Evolutionary conservation across 371 early-diverging fungal species (phyloP).

Genomic region (Mucor circinelloides): DNA sequence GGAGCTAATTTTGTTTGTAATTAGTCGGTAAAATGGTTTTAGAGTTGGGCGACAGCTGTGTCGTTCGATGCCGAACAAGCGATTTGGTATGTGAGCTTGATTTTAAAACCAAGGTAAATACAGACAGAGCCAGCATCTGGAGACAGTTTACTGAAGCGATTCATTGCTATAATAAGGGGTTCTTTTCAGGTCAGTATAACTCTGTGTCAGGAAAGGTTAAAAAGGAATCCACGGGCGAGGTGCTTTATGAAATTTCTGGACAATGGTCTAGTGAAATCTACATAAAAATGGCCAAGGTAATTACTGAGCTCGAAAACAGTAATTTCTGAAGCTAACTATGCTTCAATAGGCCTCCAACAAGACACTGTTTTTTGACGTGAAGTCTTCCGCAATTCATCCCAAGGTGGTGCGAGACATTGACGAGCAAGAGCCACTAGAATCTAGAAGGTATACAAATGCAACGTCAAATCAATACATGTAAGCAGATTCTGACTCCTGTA

Average conservation of each 20-base stretch:
- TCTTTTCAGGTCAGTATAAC: constrained; percentile 81
- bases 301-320: not conserved
- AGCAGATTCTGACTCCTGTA: not conserved
- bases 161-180: constrained; percentile 49
- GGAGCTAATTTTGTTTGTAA: not conserved
- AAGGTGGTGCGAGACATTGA: constrained; percentile 71
- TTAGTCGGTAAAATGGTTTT: constrained; percentile 86
- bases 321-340: not conserved
- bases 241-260: constrained; percentile 78
- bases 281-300: constrained; percentile 48
- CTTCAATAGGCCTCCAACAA: constrained; percentile 19
- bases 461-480: not conserved
- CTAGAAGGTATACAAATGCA: constrained; percentile 59
- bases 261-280: constrained; percentile 84
- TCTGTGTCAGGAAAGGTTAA: constrained; percentile 81
- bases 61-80: constrained; percentile 72
- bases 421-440: constrained; percentile 84
- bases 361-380: constrained; percentile 70
- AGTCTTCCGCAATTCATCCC: constrained; percentile 63
- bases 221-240: constrained; percentile 74
- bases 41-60: constrained; percentile 85
- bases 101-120: constrained; percentile 85
- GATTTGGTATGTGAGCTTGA: constrained; percentile 83
- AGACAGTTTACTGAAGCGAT: not conserved
- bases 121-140: not conserved